Base-by-base conservation (phyloP, 1,284 basidiomycete species). In the Ceratobasidium sp. region DNA sequence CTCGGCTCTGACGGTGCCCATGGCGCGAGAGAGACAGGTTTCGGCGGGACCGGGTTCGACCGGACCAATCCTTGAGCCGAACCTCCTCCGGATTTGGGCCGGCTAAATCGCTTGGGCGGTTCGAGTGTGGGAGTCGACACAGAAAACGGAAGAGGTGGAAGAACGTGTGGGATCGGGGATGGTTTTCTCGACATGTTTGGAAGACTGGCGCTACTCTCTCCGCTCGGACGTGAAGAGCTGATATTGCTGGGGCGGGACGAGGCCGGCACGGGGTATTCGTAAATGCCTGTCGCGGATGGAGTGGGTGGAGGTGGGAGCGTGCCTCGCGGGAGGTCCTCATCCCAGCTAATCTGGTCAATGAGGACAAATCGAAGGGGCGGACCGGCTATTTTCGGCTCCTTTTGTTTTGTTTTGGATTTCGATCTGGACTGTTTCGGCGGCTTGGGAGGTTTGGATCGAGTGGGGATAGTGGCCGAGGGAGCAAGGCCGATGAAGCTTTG, bases 341-440 rank as follows among this genome's bases (percentile, higher is more conserved):
- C 65, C 65, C 65, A 69, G 16, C 39, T 36, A 34, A 69, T 69
- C 26, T 69, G 62, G 65, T 69, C 65, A 28, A 69, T 58, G 26
- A 69, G 39, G 14, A 69, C 53, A 39, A 69, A 69, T n/a, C 65
- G 65, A 6, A 69, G 41, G 12, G 65, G 65, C 14, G 62, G 62
- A 12, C 62, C 62, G 8, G 21, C 46, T 3, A 43, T n/a, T 39
- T 36, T 53, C 2, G 62, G 48, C 34, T 43, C 16, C 30, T 9
- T 41, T 26, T 12, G 28, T 43, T 67, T 55, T 6, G 10, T 8
- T 57, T 50, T 69, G 18, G 53, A 34, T 21, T 57, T 69, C 21
- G 53, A 34, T 21, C 45, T 57, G 14, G 58, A 16, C 34, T 18
- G 18, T 45, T 41, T 45, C 0, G 21, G 23, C 9, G 39, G 39